Evolutionary conservation across 371 early-diverging fungal species (phyloP), one percentile per base, ranked within the genome.

Genomic region (Mucor circinelloides): DNA sequence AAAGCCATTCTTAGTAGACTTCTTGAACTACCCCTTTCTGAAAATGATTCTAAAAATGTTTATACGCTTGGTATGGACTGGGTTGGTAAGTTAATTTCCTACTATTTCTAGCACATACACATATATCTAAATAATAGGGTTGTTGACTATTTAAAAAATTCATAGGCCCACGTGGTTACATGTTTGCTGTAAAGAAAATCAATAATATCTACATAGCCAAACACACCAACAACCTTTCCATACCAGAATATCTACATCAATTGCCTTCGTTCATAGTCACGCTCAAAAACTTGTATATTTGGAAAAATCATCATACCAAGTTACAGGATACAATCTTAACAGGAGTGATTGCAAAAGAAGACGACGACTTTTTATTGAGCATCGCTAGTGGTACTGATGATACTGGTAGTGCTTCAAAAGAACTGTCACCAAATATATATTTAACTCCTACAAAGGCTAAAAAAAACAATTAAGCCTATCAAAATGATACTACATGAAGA

Each of bases 211-310:
- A 60, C 34, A 61, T 67, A 55, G 67, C 67, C 61, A 67, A 67
- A 60, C 67, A 60, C 40, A 67, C 32, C 61, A 67, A 44, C 55
- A 67, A 67, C 56, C 60, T 67, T 42, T 67, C 67, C 57, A 60
- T 67, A 60, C 67, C 67, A 67, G 67, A 67, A 67, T 67, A 67
- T 67, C 61, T 60, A 55, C 60, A 60, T 44, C 60, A 67, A 67
- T 60, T 67, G 46, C 67, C 67, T 66, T 66, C 60, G 60, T 66
- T 66, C 59, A 66, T 66, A 66, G 50, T 60, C 66, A 66, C 60
- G 60, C 66, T 66, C 58, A 66, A 66, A 66, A 66, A 58, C 50
- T 59, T 66, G 60, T 66, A 66, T 54, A 66, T 59, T 59, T 66
- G 66, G 66, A 66, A 66, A 66, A 59, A 66, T 52, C 66, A 66